These are phyloP conservation scores for Lithocarpus polystachyus DNA, from an alignment of 306 rosid species.

Conservation along the genomic window DNA sequence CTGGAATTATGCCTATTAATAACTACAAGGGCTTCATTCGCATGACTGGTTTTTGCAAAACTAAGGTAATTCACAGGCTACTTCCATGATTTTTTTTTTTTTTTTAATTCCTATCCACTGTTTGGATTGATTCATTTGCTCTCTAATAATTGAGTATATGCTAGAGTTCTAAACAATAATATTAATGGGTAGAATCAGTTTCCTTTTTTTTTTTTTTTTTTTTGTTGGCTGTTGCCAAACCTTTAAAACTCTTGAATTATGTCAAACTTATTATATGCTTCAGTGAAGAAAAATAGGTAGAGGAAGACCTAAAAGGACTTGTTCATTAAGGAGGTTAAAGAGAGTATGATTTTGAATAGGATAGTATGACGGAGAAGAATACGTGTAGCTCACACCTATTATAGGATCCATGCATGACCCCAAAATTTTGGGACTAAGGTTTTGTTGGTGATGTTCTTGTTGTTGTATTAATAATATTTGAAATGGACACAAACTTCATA, in stretches of 20 bases:
- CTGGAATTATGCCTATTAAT: constrained; percentile 97
- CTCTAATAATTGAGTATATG: not conserved
- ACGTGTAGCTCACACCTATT: too few relatives aligned
- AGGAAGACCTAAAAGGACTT: too few relatives aligned
- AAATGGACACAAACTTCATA: not conserved
- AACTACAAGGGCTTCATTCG: constrained; percentile 94
- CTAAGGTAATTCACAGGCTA: constrained; percentile 48
- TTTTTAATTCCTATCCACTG: not conserved
- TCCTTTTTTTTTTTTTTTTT: too few relatives aligned
- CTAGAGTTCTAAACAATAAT: not conserved
- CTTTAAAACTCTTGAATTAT: not conserved
- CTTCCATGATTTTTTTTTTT: too few relatives aligned
- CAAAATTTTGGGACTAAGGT: too few relatives aligned
- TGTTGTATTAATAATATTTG: not conserved
- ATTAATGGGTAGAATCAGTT: not conserved
- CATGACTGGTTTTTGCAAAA: constrained; percentile 98
- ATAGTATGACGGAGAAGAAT: too few relatives aligned
- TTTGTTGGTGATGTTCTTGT: not conserved
- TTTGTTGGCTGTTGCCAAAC: too few relatives aligned
- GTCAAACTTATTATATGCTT: not conserved
- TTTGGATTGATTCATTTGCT: not conserved
- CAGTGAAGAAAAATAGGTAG: too few relatives aligned
- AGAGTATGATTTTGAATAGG: too few relatives aligned
- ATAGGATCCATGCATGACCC: too few relatives aligned
- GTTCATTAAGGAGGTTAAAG: too few relatives aligned